phyloP scores from a whole-genome alignment of 768 basidiomycete species.

The Kwoniella dendrophila region DNA sequence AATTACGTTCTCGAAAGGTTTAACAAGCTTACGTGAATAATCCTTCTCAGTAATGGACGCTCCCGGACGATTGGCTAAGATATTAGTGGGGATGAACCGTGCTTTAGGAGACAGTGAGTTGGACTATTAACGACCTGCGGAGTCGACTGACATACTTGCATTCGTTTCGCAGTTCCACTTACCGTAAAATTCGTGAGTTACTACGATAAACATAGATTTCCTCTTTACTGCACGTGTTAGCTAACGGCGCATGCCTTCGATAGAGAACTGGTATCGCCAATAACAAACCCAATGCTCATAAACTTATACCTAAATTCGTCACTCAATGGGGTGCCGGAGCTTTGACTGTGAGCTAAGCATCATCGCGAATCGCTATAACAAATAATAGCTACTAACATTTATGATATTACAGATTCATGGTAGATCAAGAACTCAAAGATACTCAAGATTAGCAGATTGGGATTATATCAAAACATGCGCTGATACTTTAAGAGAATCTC shows the following conservation, averaged over 20 bases:
- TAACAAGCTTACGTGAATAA: background rate
- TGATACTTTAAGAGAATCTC: conserved; percentile 66
- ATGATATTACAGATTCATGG: conserved; percentile 79
- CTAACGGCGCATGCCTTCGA: too few species aligned
- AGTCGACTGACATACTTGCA: background rate
- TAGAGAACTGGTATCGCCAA: conserved; percentile 83
- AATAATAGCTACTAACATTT: conserved; percentile 58
- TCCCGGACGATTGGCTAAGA: conserved; percentile 78
- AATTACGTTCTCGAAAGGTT: conserved; percentile 12
- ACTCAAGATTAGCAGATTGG: conserved; percentile 92
- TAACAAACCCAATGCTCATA: conserved; percentile 81
- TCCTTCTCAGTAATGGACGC: conserved; percentile 81
- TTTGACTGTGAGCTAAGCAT: conserved; percentile 59
- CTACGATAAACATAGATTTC: background rate
- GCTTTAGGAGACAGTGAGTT: conserved; percentile 72
- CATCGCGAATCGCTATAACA: conserved; percentile 45
- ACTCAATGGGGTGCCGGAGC: conserved; percentile 64
- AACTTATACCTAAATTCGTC: conserved; percentile 77
- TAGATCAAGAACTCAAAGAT: conserved; percentile 90
- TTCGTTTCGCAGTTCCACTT: conserved; percentile 64
- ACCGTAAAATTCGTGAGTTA: conserved; percentile 56
- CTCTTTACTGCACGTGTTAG: background rate
- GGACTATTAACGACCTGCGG: background rate
- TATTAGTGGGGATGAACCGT: conserved; percentile 85
- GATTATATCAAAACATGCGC: conserved; percentile 87